Percentiles rank a stretch among this genome's conserved stretches.
Evolutionary conservation across 2,329 filamentous ascomycete species (phyloP).

Genomic region (Cytospora piceicola): DNA sequence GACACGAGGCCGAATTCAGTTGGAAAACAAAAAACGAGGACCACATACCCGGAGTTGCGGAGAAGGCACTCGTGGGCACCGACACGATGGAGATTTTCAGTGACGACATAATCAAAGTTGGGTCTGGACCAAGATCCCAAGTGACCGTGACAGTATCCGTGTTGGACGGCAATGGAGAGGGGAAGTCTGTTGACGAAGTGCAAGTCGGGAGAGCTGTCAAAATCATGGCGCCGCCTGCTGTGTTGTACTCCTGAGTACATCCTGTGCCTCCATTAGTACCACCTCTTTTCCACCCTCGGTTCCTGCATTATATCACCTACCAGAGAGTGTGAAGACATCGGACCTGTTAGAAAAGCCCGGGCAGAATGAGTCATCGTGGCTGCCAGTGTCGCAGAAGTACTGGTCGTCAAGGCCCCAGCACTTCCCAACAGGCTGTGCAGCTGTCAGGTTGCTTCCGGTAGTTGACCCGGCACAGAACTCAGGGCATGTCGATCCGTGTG

Average conservation of each 20-base stretch:
- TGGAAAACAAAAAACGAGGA: not conserved
- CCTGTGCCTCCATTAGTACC: conserved; percentile 8
- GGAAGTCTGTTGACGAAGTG: not conserved
- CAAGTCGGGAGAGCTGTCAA: conserved; percentile 3
- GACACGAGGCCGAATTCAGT: not conserved
- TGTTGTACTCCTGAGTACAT: conserved; percentile 12
- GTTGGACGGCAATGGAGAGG: not conserved
- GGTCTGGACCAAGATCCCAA: not conserved
- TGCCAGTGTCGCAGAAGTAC: conserved; percentile 2
- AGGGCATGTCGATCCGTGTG: conserved; percentile 6
- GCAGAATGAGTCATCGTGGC: not conserved
- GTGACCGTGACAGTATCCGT: not conserved
- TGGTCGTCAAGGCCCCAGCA: not conserved
- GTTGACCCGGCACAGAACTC: not conserved
- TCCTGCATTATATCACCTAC: not conserved
- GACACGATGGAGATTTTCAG: not conserved
- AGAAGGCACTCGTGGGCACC: not conserved
- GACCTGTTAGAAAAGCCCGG: too few species aligned
- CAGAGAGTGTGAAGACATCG: not conserved
- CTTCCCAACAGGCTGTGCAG: not conserved
- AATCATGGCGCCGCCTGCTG: not conserved
- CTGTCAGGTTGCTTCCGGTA: not conserved
- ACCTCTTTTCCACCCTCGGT: not conserved
- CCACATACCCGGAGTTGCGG: not conserved
- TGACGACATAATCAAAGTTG: not conserved